Percentiles rank a stretch among this genome's conserved stretches.
Evolutionary conservation across 306 rosid species (phyloP).

Genomic region (Dalbergia cochinchinensis): DNA sequence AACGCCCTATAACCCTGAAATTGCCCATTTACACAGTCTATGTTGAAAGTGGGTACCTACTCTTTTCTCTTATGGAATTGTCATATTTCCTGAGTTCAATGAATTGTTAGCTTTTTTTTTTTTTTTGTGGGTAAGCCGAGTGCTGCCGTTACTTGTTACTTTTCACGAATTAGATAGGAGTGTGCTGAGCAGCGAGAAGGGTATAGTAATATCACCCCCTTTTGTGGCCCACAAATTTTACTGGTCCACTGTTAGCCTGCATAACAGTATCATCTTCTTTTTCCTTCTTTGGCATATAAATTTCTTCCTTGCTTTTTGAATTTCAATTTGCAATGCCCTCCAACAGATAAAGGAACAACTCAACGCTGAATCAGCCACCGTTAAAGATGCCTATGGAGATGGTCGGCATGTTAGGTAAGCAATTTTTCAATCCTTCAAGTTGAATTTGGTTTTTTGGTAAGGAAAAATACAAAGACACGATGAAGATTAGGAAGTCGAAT

Average conservation of each 20-base stretch:
- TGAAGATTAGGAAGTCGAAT: no score
- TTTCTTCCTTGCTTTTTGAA: neutral
- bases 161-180: neutral
- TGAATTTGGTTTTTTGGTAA: neutral
- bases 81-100: neutral
- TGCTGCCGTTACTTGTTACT: neutral
- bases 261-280: neutral
- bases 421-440: conserved; percentile 17
- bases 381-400: conserved; percentile 87
- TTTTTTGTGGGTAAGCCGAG: neutral
- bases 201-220: neutral
- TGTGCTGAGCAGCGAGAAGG: neutral
- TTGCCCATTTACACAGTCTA: neutral
- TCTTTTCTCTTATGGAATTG: neutral
- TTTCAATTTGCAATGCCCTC: conserved; percentile 31
- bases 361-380: conserved; percentile 77
- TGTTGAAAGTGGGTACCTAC: neutral
- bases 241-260: neutral
- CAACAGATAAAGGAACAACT: conserved; percentile 83
- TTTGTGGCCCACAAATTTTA: neutral
- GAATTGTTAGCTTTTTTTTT: neutral
- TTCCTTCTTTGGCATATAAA: neutral
- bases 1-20: neutral
- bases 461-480: no score
- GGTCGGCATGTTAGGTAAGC: conserved; percentile 89